Base-by-base conservation (phyloP, 2,329 filamentous ascomycete species). In the Fusarium liriodendri region DNA sequence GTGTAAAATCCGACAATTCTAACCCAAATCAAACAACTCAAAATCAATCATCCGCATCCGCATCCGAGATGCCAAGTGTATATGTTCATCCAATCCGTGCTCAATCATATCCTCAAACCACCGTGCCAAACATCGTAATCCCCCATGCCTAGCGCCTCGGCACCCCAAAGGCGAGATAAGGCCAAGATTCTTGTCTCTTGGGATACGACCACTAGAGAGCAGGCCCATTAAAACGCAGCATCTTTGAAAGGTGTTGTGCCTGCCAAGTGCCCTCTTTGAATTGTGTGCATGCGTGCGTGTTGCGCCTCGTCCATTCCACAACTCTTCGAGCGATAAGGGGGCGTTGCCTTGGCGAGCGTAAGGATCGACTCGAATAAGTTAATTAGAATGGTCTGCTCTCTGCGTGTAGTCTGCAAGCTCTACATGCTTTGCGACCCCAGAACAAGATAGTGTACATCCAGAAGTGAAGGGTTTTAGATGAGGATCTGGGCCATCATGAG, bases 371-470 rank as follows among this genome's bases (percentile, higher is more conserved):
- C 74, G 77, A 79, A 69, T 73, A 70, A 80, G 76, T 74, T 70
- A 78, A 80, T 80, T 80, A 81, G 60, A 67, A 73, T 76, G 76
- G 71, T 73, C 73, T 78, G 79, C 79, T 79, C 74, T 76, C 70
- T 61, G 67, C 73, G 33, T 67, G 67, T 71, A 75, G 67, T 61
- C 61, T 64, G 52, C 69, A 69, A 69, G 69, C 66, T 71, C 71
- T 78, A 79, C 76, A 79, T 78, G 75, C 69, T 73, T 72, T 70
- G 67, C 69, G 70, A 72, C 69, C 73, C 55, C 67, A 66, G 45
- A 73, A 65, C 45, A 75, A 75, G 63, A 71, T 76, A 71, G 69
- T 67, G 74, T 78, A 77, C 71, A 79, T 69, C 65, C 72, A 76
- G 70, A 77, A 79, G 58, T 64, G 65, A 76, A 76, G 58, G 55